phyloP scores from a whole-genome alignment of 345 rosid species.

The Eucalyptus polyanthemos region DNA sequence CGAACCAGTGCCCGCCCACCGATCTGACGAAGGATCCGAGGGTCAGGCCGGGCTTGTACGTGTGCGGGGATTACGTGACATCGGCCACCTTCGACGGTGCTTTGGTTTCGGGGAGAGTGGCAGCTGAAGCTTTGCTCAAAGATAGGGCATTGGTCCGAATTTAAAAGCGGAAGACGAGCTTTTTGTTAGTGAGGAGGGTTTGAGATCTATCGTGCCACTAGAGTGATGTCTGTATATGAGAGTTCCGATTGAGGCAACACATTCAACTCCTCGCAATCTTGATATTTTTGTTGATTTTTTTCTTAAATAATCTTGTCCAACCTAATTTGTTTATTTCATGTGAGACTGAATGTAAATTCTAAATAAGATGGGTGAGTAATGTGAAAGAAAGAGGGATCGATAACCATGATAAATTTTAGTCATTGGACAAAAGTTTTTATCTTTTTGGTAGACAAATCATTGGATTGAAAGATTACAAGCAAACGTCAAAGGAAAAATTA shows the following conservation, averaged over 20 bases:
- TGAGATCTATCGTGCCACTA: not conserved
- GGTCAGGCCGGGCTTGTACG: slow-evolving; percentile 29
- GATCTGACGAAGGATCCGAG: slow-evolving; percentile 43
- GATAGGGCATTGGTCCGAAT: slow-evolving; percentile 7
- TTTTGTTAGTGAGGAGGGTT: not conserved
- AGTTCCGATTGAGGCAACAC: not conserved
- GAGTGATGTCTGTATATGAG: not conserved
- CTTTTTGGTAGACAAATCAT: not conserved
- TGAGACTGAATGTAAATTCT: not conserved
- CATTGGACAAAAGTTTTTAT: not conserved
- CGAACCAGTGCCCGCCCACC: slow-evolving; percentile 78
- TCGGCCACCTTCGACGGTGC: slow-evolving; percentile 92
- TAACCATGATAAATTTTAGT: not conserved
- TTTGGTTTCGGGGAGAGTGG: slow-evolving; percentile 73
- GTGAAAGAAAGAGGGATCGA: not conserved
- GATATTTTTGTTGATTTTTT: not conserved
- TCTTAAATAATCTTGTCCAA: not conserved
- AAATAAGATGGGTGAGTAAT: not conserved
- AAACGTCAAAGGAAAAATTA: not conserved
- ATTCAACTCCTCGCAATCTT: no score
- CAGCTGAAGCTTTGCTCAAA: slow-evolving; percentile 56
- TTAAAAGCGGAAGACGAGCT: not conserved
- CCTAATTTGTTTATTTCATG: not conserved
- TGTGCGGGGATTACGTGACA: slow-evolving; percentile 71
- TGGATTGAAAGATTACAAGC: not conserved